Evolutionary conservation across 2,329 filamentous ascomycete species (phyloP).

Genomic region (Colletotrichum spinosum): DNA sequence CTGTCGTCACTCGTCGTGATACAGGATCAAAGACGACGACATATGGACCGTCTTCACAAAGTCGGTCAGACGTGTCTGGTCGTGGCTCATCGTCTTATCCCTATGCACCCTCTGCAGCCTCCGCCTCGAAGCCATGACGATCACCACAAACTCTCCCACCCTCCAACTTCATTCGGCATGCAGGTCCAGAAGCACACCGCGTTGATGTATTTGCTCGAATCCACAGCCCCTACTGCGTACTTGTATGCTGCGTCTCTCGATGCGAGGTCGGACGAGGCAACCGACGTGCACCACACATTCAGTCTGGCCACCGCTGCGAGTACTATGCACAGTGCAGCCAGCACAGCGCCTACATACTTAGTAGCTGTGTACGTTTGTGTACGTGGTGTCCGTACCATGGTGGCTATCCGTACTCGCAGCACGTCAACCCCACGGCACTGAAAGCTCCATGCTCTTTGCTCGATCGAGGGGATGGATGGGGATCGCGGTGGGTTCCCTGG

Average conservation of each 20-base stretch:
- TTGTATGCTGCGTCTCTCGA: conserved; percentile 12
- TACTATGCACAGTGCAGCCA: conserved; percentile 8
- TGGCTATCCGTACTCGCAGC: conserved; percentile 25
- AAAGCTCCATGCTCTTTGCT: conserved; percentile 32
- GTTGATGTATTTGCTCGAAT: too few relatives aligned
- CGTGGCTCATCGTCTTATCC: conserved; percentile 4
- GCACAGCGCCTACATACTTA: conserved; percentile 8
- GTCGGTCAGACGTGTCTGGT: neutral
- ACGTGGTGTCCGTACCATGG: neutral
- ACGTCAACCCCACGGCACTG: conserved; percentile 36
- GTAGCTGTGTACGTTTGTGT: too few relatives aligned
- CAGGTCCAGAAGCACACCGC: conserved; percentile 16
- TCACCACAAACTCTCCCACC: conserved; percentile 14
- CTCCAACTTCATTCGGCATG: conserved; percentile 8
- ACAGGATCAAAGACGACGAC: too few relatives aligned
- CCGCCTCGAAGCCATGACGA: conserved; percentile 25
- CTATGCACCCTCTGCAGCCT: neutral
- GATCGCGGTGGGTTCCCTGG: conserved; percentile 37
- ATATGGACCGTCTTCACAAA: too few relatives aligned
- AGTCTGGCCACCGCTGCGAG: neutral
- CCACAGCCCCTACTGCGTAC: conserved; percentile 3
- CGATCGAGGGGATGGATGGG: conserved; percentile 37
- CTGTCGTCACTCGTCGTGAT: neutral
- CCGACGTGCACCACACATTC: neutral
- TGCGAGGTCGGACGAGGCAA: conserved; percentile 27